A percentile compares a stretch with the other conserved stretches of the same genome.
phyloP scores from a whole-genome alignment of 805 yeast genomes.

The Metschnikowia matae region DNA sequence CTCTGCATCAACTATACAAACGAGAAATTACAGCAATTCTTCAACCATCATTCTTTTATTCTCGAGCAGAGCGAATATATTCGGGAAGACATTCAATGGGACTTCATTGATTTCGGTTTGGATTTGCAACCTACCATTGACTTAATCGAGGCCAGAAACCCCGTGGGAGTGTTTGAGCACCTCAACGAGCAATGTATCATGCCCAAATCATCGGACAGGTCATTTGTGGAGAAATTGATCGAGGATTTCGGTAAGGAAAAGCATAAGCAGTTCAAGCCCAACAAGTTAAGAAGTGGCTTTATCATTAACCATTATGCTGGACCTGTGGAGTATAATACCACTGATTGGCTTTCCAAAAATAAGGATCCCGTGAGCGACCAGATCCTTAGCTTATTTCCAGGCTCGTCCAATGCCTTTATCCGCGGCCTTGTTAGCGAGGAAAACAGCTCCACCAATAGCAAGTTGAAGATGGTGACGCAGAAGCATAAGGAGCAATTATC shows the following conservation, averaged over 20 bases:
- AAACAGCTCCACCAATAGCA: constrained; percentile 20
- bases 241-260: constrained; percentile 53
- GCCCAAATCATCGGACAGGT: constrained; percentile 80
- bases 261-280: constrained; percentile 57
- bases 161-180: constrained; percentile 80
- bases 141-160: constrained; percentile 69
- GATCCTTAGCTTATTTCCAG: constrained; percentile 54
- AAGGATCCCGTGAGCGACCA: constrained; percentile 88
- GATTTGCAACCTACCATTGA: constrained; percentile 94
- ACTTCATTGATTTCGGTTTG: constrained; percentile 88
- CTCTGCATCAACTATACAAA: constrained; percentile 58
- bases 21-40: constrained; percentile 57
- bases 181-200: constrained; percentile 94
- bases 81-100: constrained; percentile 58
- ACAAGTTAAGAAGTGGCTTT: constrained; percentile 73
- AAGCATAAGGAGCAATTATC: constrained; percentile 83
- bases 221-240: constrained; percentile 77
- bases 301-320: constrained; percentile 92
- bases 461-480: constrained; percentile 66
- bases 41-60: constrained; percentile 59
- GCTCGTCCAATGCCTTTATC: constrained; percentile 56
- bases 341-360: constrained; percentile 92
- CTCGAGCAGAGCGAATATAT: constrained; percentile 58
- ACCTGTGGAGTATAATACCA: constrained; percentile 86
- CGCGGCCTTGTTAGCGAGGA: constrained; percentile 45